Evolutionary conservation across 2,329 filamentous ascomycete species (phyloP).

Genomic region (Diaporthe ampelina): DNA sequence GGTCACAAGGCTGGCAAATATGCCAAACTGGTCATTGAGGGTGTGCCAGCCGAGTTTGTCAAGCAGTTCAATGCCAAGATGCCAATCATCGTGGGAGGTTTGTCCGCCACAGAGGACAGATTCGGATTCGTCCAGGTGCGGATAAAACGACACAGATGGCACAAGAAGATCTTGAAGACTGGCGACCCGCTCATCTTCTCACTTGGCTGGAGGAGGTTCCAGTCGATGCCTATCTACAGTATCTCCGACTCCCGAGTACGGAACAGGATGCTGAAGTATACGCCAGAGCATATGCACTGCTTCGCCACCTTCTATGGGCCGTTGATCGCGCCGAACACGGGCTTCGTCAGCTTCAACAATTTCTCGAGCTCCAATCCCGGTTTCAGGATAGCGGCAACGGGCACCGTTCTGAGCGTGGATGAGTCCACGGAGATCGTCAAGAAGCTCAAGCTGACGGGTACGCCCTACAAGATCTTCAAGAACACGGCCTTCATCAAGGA

Average conservation of each 20-base stretch:
- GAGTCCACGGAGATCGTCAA: conserved; percentile 98
- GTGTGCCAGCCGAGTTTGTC: conserved; percentile 92
- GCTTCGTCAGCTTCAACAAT: conserved; percentile 93
- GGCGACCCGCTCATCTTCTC: conserved; percentile 98
- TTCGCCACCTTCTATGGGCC: conserved; percentile 96
- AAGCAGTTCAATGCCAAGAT: conserved; percentile 83
- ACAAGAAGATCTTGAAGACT: conserved; percentile 99
- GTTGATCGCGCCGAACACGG: conserved; percentile 93
- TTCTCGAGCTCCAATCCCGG: conserved; percentile 87
- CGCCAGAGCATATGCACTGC: conserved; percentile 99
- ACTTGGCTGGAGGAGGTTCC: conserved; percentile 95
- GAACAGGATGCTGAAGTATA: conserved; percentile 99
- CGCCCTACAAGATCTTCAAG: conserved; percentile 98
- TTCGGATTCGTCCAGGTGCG: conserved; percentile 96
- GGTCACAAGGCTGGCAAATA: conserved; percentile 94
- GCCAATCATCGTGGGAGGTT: conserved; percentile 91
- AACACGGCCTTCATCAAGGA: conserved; percentile 99
- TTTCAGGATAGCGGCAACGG: conserved; percentile 94
- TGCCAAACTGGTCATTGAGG: conserved; percentile 88
- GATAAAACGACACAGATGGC: conserved; percentile 98
- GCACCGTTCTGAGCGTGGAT: conserved; percentile 93
- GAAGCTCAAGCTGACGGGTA: conserved; percentile 96
- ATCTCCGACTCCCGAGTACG: conserved; percentile 93
- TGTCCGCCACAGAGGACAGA: conserved; percentile 92
- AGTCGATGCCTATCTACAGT: conserved; percentile 92